Conservation (phyloP, 257 asterid genomes). For the Forsythia viridissima region DNA sequence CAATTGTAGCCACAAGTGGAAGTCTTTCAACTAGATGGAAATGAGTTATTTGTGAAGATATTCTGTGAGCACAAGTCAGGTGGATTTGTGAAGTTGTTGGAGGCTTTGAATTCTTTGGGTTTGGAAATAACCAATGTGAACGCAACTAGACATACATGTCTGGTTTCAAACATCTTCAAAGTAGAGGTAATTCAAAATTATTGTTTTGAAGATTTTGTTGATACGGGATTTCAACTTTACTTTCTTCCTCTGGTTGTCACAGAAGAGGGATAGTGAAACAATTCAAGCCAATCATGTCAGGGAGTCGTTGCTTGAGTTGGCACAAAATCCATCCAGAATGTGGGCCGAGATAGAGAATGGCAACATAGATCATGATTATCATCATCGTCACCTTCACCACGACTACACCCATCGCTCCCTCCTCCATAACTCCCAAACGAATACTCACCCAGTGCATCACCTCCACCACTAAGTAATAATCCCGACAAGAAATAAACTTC, state of each 20-base stretch:
- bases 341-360: conserved; percentile 36
- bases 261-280: conserved; percentile 62
- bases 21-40: conserved; percentile 77
- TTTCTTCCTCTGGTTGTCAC: neutral
- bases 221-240: neutral
- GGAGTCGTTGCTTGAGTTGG: conserved; percentile 77
- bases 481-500: no score
- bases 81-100: conserved; percentile 76
- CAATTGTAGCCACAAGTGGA: conserved; percentile 84
- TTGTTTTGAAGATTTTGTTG: neutral
- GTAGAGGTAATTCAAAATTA: conserved; percentile 61
- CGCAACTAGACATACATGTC: conserved; percentile 78
- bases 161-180: conserved; percentile 83
- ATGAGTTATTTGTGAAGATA: conserved; percentile 80
- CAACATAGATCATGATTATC: conserved; percentile 23
- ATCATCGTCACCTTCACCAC: conserved; percentile 4
- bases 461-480: neutral
- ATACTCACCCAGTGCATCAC: conserved; percentile 17
- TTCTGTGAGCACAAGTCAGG: conserved; percentile 84
- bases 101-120: conserved; percentile 69
- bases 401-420: conserved; percentile 13
- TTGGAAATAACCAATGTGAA: conserved; percentile 77
- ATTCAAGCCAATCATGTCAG: conserved; percentile 78
- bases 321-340: conserved; percentile 57
- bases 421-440: conserved; percentile 10